phyloP scores from a whole-genome alignment of 495 filamentous ascomycete genomes.

The Amniculicola lignicola region DNA sequence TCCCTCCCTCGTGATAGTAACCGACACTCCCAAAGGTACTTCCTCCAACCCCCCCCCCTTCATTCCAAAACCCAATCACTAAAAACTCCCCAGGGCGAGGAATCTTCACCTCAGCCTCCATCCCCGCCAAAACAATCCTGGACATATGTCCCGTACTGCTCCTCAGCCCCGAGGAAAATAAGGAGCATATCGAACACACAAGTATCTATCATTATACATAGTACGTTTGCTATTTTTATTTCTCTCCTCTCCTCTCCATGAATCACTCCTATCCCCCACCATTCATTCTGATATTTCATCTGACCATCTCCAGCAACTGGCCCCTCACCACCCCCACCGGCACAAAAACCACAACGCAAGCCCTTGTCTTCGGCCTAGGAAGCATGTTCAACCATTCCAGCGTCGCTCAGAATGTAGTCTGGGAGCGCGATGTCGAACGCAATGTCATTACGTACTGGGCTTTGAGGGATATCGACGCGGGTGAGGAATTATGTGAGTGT shows the following conservation, averaged over 20 bases:
- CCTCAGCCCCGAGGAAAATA: constrained; percentile 47
- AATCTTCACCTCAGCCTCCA: constrained; percentile 48
- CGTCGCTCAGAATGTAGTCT: constrained; percentile 52
- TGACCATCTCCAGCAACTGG: constrained; percentile 45
- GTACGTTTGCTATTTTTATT: constrained; percentile 38
- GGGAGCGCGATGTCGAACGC: constrained; percentile 47
- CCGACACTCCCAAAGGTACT: constrained; percentile 40
- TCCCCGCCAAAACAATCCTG: constrained; percentile 49
- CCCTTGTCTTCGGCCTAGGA: constrained; percentile 55
- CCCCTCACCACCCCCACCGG: constrained; percentile 31
- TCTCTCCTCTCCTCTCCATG: background rate
- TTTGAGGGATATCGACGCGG: constrained; percentile 48
- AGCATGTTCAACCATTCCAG: constrained; percentile 58
- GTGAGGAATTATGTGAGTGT: constrained; percentile 53
- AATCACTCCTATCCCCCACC: too few relatives aligned
- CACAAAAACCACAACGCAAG: constrained; percentile 43
- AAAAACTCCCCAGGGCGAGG: constrained; percentile 46
- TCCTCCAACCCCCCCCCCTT: too few relatives aligned
- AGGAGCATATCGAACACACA: constrained; percentile 49
- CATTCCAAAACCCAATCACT: constrained; percentile 7
- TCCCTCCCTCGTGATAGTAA: constrained; percentile 25
- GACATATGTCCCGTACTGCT: constrained; percentile 55
- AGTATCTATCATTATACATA: constrained; percentile 56
- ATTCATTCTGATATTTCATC: too few relatives aligned
- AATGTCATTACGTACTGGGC: constrained; percentile 50